Base-by-base conservation (phyloP, 2,329 filamentous ascomycete species). In the Trichoderma atroviride region DNA sequence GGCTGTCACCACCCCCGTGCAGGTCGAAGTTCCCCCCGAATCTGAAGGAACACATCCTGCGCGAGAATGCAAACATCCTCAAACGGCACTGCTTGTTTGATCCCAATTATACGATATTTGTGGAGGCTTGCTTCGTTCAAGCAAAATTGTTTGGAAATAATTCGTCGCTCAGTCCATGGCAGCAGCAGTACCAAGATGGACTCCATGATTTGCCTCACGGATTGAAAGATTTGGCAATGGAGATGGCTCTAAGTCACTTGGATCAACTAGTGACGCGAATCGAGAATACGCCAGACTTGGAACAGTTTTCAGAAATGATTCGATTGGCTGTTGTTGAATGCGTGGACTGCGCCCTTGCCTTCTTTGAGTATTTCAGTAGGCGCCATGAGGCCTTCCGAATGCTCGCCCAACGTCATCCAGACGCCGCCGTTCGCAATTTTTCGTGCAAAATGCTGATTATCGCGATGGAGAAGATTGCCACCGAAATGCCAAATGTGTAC, bases 61-160 rank as follows among this genome's bases (percentile, higher is more conserved):
- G 84, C 69, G 90, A 95, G 62, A 97, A 97, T 73, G 89, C 91
- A 71, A 73, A 87, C 2, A 86, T 93, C 29, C 84, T 97, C 58
- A 88, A 91, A 65, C 88, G 91, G 22, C 94, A 96, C 75, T 94
- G 91, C 77, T 84, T 96, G 29, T 92, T 91, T 74, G 94, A 97
- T 74, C 87, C 88, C 1, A 84, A 85, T 37, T 92, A 97, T 75
- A 83, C 89, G 2, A 80, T 81, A 1, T 93, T 97, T 73, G 85
- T 94, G 19, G 83, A 85, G 43, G 83, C 84, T 66, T 82, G 93
- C 47, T 84, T 96, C 35, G 79, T 82, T 9, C 85, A 87, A 50
- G 81, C 89, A 61, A 87, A 83, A 59, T 79, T 81, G 24, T 74
- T 87, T 40, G 84, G 83, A 61, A 76, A 79, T 11, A 62, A 53